Evolutionary conservation across 805 yeast species (phyloP).

Genomic region (Candida sithepensis): DNA sequence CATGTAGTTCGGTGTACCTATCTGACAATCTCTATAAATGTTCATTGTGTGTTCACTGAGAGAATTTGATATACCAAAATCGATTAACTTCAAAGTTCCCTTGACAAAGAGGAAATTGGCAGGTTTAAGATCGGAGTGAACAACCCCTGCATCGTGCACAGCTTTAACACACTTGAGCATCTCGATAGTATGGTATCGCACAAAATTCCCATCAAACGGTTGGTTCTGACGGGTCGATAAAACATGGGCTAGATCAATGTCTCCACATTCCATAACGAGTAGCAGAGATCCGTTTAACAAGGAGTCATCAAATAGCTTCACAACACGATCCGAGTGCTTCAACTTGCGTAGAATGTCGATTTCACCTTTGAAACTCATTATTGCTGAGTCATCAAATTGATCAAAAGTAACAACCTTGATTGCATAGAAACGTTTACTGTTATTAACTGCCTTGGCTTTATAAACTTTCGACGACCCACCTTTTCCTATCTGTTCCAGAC

Average conservation of each 20-base stretch:
- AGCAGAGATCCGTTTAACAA: constrained; percentile 59
- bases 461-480: constrained; percentile 94
- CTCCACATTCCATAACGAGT: constrained; percentile 94
- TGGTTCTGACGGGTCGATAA: constrained; percentile 50
- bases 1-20: constrained; percentile 97
- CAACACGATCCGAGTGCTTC: constrained; percentile 65
- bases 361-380: constrained; percentile 84
- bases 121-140: constrained; percentile 49
- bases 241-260: constrained; percentile 82
- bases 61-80: constrained; percentile 94
- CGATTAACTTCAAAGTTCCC: constrained; percentile 84
- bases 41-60: constrained; percentile 91
- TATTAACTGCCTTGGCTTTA: constrained; percentile 53
- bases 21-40: constrained; percentile 82
- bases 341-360: constrained; percentile 68
- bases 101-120: constrained; percentile 75
- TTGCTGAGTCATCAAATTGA: constrained; percentile 71
- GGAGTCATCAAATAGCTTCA: constrained; percentile 71
- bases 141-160: constrained; percentile 84
- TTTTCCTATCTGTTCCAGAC: constrained; percentile 75
- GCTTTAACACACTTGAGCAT: constrained; percentile 77
- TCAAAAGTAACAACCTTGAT: constrained; percentile 78
- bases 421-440: constrained; percentile 60
- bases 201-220: constrained; percentile 70
- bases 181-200: constrained; percentile 74